A percentile compares a stretch with the other conserved stretches of the same genome.
Evolutionary conservation across 2,329 filamentous ascomycete genomes (phyloP).

Genomic region (Penicillium sp.): DNA sequence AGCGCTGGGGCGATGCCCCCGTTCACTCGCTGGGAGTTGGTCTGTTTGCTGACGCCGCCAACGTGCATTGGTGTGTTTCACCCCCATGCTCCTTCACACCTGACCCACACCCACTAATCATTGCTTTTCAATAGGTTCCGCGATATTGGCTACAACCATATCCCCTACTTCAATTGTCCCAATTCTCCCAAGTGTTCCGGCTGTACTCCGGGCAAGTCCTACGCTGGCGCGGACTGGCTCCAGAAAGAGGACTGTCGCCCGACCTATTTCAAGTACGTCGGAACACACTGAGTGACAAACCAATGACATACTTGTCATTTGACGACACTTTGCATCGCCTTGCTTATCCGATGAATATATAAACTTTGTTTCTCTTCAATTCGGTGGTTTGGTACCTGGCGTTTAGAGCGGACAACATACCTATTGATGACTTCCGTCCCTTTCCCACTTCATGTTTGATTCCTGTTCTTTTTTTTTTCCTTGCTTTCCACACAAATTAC

Average conservation of each 20-base stretch:
- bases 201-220: conserved; percentile 84
- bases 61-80: conserved; percentile 81
- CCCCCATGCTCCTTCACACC: not conserved
- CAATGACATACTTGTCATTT: conserved; percentile 19
- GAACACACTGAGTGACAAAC: conserved; percentile 66
- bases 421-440: conserved; percentile 28
- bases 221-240: conserved; percentile 83
- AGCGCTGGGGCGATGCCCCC: conserved; percentile 96
- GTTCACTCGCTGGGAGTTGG: conserved; percentile 94
- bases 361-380: conserved; percentile 18
- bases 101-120: conserved; percentile 8
- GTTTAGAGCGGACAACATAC: conserved; percentile 32
- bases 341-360: conserved; percentile 31
- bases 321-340: conserved; percentile 27
- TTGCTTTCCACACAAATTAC: conserved; percentile 19
- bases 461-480: conserved; percentile 10
- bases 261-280: conserved; percentile 95
- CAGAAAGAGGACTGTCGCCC: conserved; percentile 91
- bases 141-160: conserved; percentile 97
- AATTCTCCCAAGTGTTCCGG: conserved; percentile 92
- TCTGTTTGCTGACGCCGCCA: conserved; percentile 85
- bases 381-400: conserved; percentile 27
- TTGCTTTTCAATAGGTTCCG: conserved; percentile 74
- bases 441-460: conserved; percentile 12
- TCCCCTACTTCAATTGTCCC: conserved; percentile 98